Base-by-base conservation (phyloP, 1,284 basidiomycete species). In the Exobasidium rhododendri region DNA sequence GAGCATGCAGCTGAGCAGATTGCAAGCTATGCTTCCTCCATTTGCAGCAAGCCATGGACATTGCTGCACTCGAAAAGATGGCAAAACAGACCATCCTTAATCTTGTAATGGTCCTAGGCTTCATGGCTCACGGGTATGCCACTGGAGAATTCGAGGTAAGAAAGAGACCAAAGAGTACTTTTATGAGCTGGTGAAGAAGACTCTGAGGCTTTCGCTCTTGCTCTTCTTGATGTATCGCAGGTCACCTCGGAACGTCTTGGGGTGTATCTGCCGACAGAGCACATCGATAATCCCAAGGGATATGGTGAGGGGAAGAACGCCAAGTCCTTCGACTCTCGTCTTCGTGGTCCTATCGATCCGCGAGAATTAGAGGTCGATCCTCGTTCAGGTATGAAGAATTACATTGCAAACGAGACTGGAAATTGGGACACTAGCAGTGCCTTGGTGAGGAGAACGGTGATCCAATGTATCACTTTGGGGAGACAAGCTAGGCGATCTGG, bases 351-450 rank as follows among this genome's bases (percentile, higher is more conserved):
- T 1, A 86, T 92, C 52, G 80, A 86, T 61, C 89, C 89, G 0
- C 82, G 85, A 47, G 93, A 97, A 78, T 83, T 96, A 4, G 89
- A 94, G 71, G 85, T 97, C 24, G 93, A 97, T 79, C 86, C 86
- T 0, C 83, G 84, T 10, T 91, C 89, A 0, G 93, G 92, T 4
- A 94, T 97, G 92, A 96, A 96, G 83, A 93, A 93, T 75, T 97
- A 94, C 79, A 93, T 96, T 63, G 90, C 91, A 1, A 94, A 93
- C 67, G 81, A 82, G 73, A 87, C 87, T 85, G 69, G 73, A 22
- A 61, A 43, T 61, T 97, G 92, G 91, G 91, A 92, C 68, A 96
- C 93, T 0, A 92, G 91, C 1, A 90, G 89, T 68, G 88, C 86
- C 0, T 86, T 92, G 24, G 87, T 94, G 31, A 84, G 92, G 45